phyloP scores from a whole-genome alignment of 2,329 filamentous ascomycete genomes.

The Trichoderma sp. region DNA sequence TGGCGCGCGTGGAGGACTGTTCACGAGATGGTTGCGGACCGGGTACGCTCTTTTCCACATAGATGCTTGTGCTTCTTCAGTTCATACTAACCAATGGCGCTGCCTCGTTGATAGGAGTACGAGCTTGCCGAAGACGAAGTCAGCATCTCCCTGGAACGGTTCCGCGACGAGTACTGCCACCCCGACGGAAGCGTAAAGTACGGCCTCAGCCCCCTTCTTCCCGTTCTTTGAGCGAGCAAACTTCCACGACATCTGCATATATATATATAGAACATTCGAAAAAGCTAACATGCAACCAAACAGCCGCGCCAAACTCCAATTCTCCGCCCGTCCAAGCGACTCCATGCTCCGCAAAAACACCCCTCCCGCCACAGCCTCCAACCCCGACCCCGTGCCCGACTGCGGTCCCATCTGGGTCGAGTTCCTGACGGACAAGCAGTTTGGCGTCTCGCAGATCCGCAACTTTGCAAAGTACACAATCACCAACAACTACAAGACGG shows the following conservation, averaged over 20 bases:
- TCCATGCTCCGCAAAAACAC: slow-evolving; percentile 85
- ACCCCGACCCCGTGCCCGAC: slow-evolving; percentile 70
- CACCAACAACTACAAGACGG: slow-evolving; percentile 80
- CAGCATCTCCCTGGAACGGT: slow-evolving; percentile 80
- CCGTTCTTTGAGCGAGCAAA: neutral
- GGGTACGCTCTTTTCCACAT: slow-evolving; percentile 58
- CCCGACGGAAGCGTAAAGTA: slow-evolving; percentile 76
- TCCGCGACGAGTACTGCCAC: slow-evolving; percentile 71
- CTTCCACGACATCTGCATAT: neutral
- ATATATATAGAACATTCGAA: neutral
- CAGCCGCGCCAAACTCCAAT: slow-evolving; percentile 81
- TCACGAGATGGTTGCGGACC: slow-evolving; percentile 91
- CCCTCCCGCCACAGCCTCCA: slow-evolving; percentile 65
- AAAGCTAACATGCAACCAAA: slow-evolving; percentile 8
- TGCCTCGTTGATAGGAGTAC: slow-evolving; percentile 69
- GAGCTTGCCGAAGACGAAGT: slow-evolving; percentile 88
- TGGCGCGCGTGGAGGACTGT: slow-evolving; percentile 95
- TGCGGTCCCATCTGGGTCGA: slow-evolving; percentile 92
- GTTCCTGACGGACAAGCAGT: slow-evolving; percentile 76
- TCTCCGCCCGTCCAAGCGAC: slow-evolving; percentile 81
- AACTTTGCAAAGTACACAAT: slow-evolving; percentile 81
- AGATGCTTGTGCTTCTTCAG: neutral
- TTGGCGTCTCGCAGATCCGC: slow-evolving; percentile 92
- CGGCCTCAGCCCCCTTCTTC: slow-evolving; percentile 22
- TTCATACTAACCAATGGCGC: neutral